Percentiles rank a stretch among this genome's conserved stretches.
Conservation (phyloP, 2,329 filamentous ascomycete genomes). For the Emergomyces pasteurianus region DNA sequence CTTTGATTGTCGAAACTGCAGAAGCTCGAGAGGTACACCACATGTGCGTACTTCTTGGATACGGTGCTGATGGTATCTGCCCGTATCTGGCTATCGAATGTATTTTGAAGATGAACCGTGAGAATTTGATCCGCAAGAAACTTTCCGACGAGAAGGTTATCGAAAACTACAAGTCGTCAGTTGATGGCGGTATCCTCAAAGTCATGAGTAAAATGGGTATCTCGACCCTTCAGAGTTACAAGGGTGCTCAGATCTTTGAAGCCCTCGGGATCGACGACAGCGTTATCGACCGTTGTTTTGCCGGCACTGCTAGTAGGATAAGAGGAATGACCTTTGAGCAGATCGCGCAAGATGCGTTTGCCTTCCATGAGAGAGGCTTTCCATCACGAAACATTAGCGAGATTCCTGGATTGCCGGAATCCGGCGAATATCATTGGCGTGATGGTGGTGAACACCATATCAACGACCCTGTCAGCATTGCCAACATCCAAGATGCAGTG, state of each 20-base stretch:
- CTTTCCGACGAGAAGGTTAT: slow-evolving; percentile 71
- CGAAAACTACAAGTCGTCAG: slow-evolving; percentile 93
- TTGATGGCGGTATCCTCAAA: slow-evolving; percentile 90
- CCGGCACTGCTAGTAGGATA: slow-evolving; percentile 86
- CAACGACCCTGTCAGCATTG: slow-evolving; percentile 89
- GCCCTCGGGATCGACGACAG: slow-evolving; percentile 84
- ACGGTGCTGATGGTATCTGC: slow-evolving; percentile 88
- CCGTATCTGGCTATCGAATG: slow-evolving; percentile 94
- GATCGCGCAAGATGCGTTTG: slow-evolving; percentile 88
- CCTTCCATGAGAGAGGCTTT: slow-evolving; percentile 88
- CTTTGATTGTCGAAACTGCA: slow-evolving; percentile 79
- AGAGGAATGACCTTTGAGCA: slow-evolving; percentile 87
- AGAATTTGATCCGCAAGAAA: slow-evolving; percentile 85
- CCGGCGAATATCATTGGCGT: slow-evolving; percentile 96
- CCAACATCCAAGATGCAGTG: slow-evolving; percentile 93
- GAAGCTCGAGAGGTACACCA: slow-evolving; percentile 96
- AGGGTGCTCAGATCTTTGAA: slow-evolving; percentile 96
- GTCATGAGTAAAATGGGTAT: slow-evolving; percentile 99
- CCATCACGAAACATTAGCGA: slow-evolving; percentile 65
- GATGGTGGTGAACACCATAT: slow-evolving; percentile 91
- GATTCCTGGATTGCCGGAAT: slow-evolving; percentile 73
- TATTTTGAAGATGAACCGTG: slow-evolving; percentile 90
- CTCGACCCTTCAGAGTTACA: slow-evolving; percentile 89
- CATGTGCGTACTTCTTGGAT: slow-evolving; percentile 95
- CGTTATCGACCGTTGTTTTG: slow-evolving; percentile 90